These are phyloP conservation scores for Lachnellula suecica DNA, from an alignment of 2,329 filamentous ascomycete genomes.

Conservation along the genomic window DNA sequence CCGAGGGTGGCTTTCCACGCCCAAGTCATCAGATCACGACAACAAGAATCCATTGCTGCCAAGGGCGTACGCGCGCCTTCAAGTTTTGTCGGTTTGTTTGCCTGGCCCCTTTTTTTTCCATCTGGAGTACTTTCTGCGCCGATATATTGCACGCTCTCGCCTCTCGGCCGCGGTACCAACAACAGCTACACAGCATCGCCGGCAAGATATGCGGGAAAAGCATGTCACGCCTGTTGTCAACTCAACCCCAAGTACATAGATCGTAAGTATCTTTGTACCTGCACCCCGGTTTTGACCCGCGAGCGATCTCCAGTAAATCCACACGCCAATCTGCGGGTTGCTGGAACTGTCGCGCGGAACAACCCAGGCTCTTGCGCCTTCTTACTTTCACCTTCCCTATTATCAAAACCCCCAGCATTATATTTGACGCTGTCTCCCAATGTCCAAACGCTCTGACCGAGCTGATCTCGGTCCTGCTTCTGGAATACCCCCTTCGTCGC, in stretches of 20 bases:
- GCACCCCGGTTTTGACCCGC: slow-evolving; percentile 27
- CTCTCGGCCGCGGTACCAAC: slow-evolving; percentile 5
- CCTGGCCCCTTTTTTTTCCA: too few species aligned
- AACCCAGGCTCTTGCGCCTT: slow-evolving; percentile 8
- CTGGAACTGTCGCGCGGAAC: slow-evolving; percentile 20
- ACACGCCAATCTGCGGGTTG: slow-evolving; percentile 21
- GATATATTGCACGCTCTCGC: slow-evolving; percentile 6
- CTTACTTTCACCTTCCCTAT: slow-evolving; percentile 8
- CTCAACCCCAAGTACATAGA: slow-evolving; percentile 26
- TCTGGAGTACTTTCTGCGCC: slow-evolving; percentile 6
- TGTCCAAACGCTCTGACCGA: slow-evolving; percentile 32
- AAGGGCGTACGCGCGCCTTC: too few species aligned
- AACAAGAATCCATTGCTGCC: slow-evolving; percentile 5
- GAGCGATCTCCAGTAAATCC: slow-evolving; percentile 26
- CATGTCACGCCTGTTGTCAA: slow-evolving; percentile 28
- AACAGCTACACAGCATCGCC: slow-evolving; percentile 13
- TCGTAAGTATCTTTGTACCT: slow-evolving; percentile 31
- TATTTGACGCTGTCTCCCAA: slow-evolving; percentile 19
- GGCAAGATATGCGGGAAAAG: slow-evolving; percentile 27
- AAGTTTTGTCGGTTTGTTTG: too few species aligned
- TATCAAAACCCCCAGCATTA: slow-evolving; percentile 11
- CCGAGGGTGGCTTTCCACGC: slow-evolving; percentile 17
- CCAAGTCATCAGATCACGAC: slow-evolving; percentile 30
- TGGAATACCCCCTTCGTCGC: slow-evolving; percentile 25
- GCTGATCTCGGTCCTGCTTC: slow-evolving; percentile 21